A percentile compares a stretch with the other conserved stretches of the same genome.
Conservation (phyloP, 2,329 filamentous ascomycete species). For the Cyphellophora attinorum region DNA sequence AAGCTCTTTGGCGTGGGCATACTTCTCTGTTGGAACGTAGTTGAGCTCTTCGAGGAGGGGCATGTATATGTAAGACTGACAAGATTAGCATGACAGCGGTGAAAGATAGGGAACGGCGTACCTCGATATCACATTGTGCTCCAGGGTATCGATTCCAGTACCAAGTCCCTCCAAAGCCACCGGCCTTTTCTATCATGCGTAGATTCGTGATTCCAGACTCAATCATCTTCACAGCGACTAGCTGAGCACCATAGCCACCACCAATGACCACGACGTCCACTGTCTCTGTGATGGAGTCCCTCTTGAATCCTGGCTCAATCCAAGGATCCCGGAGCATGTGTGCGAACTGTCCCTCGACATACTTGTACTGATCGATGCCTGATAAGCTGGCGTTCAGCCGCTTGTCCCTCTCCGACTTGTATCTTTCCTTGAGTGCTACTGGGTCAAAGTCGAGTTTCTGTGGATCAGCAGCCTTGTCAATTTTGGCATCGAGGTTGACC, state of each 20-base stretch:
- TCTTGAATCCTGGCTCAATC: conserved; percentile 3
- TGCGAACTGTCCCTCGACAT: conserved; percentile 8
- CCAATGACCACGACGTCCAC: conserved; percentile 22
- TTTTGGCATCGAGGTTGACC: conserved; percentile 5
- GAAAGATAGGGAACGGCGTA: neutral
- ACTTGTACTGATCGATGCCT: conserved; percentile 11
- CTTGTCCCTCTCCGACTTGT: conserved; percentile 10
- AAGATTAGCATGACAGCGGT: conserved; percentile 3
- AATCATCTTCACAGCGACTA: conserved; percentile 28
- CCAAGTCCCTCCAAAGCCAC: conserved; percentile 19
- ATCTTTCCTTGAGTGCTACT: conserved; percentile 6
- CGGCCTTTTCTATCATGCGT: conserved; percentile 44
- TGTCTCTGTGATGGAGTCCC: conserved; percentile 5
- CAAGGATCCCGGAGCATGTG: conserved; percentile 10
- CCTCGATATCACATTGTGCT: conserved; percentile 9
- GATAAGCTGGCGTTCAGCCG: conserved; percentile 5
- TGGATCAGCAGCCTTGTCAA: conserved; percentile 6
- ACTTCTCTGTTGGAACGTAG: conserved; percentile 15
- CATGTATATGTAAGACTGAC: conserved; percentile 13
- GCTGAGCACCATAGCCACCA: conserved; percentile 33
- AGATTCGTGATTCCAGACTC: conserved; percentile 21
- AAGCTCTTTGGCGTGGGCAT: conserved; percentile 10
- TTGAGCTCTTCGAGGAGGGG: conserved; percentile 12
- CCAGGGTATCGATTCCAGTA: conserved; percentile 20
- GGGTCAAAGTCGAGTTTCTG: conserved; percentile 8